phyloP scores from a whole-genome alignment of 257 asterid species.

The Fraxinus americana region DNA sequence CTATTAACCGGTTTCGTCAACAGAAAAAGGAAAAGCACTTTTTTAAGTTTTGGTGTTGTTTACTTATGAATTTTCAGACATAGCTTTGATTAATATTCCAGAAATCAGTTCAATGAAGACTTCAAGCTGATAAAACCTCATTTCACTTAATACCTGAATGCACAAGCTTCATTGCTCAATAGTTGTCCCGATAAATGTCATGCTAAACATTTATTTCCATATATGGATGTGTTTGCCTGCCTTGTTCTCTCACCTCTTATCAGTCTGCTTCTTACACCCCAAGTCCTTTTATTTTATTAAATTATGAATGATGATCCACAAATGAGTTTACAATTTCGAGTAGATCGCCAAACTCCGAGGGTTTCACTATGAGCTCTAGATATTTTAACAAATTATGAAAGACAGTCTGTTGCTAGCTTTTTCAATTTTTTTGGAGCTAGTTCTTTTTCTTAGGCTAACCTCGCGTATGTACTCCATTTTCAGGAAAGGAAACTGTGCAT shows the following conservation, averaged over 20 bases:
- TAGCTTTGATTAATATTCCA: no score
- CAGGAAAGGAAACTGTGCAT: conserved; percentile 92
- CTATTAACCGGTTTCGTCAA: no score
- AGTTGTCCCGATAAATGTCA: neutral
- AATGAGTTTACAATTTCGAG: neutral
- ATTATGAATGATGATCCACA: neutral
- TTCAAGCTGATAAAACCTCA: no score
- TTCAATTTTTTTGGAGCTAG: neutral
- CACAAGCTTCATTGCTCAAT: neutral
- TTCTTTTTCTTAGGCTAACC: neutral
- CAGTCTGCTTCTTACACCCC: neutral
- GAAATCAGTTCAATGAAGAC: no score
- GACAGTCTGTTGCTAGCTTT: no score
- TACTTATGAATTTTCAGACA: no score
- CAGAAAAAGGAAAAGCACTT: no score
- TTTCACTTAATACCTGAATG: neutral
- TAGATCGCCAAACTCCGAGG: neutral
- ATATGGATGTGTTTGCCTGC: neutral
- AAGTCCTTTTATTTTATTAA: neutral
- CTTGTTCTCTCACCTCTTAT: neutral
- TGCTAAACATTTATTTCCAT: neutral
- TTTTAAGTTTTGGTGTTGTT: no score
- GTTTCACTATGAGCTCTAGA: neutral
- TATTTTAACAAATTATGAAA: no score
- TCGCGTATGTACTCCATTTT: neutral